phyloP scores from a whole-genome alignment of 2,329 filamentous ascomycete species.

The Stachybotrys chartarum region DNA sequence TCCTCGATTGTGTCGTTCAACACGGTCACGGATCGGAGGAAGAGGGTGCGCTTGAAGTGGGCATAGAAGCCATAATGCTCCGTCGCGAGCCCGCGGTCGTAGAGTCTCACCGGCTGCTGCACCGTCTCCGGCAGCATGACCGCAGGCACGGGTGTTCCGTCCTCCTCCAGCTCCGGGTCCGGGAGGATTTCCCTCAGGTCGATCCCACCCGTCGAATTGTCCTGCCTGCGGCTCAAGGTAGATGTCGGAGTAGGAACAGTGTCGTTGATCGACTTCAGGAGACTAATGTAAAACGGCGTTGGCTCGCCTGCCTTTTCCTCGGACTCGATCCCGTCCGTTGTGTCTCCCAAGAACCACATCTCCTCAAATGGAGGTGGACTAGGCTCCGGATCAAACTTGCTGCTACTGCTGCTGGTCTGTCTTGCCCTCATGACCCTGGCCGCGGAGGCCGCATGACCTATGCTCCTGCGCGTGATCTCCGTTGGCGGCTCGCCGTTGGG shows the following conservation, averaged over 20 bases:
- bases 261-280: constrained; percentile 45
- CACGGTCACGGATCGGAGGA: constrained; percentile 55
- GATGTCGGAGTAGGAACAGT: constrained; percentile 16
- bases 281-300: constrained; percentile 81
- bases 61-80: constrained; percentile 95
- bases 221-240: constrained; percentile 15
- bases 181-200: constrained; percentile 46
- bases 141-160: constrained; percentile 68
- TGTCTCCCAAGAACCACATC: constrained; percentile 75
- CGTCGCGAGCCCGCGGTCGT: constrained; percentile 68
- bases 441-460: constrained; percentile 14
- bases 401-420: constrained; percentile 3
- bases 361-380: constrained; percentile 58
- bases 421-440: constrained; percentile 13
- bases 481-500: constrained; percentile 28
- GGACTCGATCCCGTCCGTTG: constrained; percentile 65
- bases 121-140: constrained; percentile 62
- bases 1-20: constrained; percentile 37
- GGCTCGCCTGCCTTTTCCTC: constrained; percentile 71
- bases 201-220: constrained; percentile 11
- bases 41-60: constrained; percentile 84
- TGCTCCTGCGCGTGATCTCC: constrained; percentile 15
- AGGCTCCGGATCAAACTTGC: constrained; percentile 43
- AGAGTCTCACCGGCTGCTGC: constrained; percentile 77
- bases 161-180: constrained; percentile 50